These are phyloP conservation scores for Trichocladium uniseriatum DNA, from an alignment of 495 filamentous ascomycete genomes.

Conservation along the genomic window DNA sequence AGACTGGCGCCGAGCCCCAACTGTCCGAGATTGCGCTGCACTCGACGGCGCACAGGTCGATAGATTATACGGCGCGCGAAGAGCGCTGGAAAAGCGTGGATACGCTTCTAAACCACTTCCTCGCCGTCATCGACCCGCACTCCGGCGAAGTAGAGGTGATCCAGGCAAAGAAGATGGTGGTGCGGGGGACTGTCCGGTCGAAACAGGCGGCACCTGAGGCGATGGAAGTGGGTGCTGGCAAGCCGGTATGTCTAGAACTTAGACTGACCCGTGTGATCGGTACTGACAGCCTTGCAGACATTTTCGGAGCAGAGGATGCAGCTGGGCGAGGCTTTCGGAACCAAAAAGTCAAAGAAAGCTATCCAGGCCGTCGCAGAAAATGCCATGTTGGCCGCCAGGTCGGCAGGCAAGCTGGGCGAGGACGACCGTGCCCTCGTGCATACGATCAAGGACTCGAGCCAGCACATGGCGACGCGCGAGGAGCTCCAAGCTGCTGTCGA, in stretches of 20 bases:
- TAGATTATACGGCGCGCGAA: constrained; percentile 78
- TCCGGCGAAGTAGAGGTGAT: constrained; percentile 63
- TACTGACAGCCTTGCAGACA: constrained; percentile 35
- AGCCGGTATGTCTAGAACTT: constrained; percentile 30
- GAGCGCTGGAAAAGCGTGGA: constrained; percentile 52
- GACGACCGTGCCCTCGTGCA: constrained; percentile 54
- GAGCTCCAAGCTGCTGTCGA: constrained; percentile 59
- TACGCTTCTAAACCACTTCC: constrained; percentile 67
- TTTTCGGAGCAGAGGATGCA: constrained; percentile 52
- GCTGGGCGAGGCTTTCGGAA: constrained; percentile 85
- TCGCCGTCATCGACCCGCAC: constrained; percentile 73
- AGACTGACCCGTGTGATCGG: too few relatives aligned
- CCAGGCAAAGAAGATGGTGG: constrained; percentile 63
- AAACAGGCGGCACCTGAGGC: constrained; percentile 35
- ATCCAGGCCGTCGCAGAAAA: constrained; percentile 69
- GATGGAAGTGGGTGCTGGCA: constrained; percentile 29
- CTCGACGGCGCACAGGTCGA: constrained; percentile 60
- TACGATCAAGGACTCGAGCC: constrained; percentile 49
- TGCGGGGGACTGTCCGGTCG: constrained; percentile 55
- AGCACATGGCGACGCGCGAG: constrained; percentile 48
- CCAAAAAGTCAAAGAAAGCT: constrained; percentile 84
- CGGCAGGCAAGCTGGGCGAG: constrained; percentile 37
- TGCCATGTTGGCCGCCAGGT: constrained; percentile 49
- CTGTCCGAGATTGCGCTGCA: constrained; percentile 60
- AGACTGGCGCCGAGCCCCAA: constrained; percentile 36